Evolutionary conservation across 164 flowering plant genomes (phyloP), one percentile per base, ranked within the genome.

Genomic region (Akebia trifoliata): DNA sequence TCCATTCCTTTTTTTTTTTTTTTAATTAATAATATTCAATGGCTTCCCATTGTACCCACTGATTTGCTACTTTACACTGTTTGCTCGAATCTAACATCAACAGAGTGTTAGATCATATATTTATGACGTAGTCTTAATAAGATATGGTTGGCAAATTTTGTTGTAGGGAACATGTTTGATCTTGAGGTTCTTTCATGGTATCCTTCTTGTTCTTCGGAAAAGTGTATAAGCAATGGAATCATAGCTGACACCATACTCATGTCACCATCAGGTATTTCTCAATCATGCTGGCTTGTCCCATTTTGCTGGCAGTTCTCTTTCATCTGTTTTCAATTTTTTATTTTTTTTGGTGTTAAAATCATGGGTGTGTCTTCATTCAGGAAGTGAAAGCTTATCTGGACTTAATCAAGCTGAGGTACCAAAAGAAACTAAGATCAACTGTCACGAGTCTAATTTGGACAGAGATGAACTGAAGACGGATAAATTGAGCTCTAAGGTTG

Each of bases 91-190:
- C n/a, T n/a, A n/a, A n/a, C n/a, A n/a, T n/a, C n/a, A n/a, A n/a
- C n/a, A n/a, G n/a, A n/a, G n/a, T n/a, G n/a, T n/a, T n/a, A n/a
- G n/a, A n/a, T n/a, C n/a, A n/a, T n/a, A n/a, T n/a, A n/a, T n/a
- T n/a, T n/a, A n/a, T n/a, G n/a, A n/a, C n/a, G n/a, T n/a, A 22
- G 30, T 46, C 50, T 20, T 44, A 4, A n/a, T n/a, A n/a, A 8
- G 1, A 8, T 8, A 38, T 15, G 18, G 18, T 43, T n/a, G 48
- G 42, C 14, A 22, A 47, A 49, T 36, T 36, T 56, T 60, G 32
- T 52, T 15, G 17, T 39, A 87, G 95, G 92, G 92, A 48, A 78
- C 84, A 37, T 31, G 66, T 57, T 80, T 90, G 63, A 83, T 87
- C 32, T 63, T 59, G 50, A 80, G 71, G 58, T 87, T 79, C 61